Percentiles rank a stretch among this genome's conserved stretches.
These are phyloP conservation scores for Puccinia coronata DNA, from an alignment of 1,284 basidiomycete species.

Conservation along the genomic window DNA sequence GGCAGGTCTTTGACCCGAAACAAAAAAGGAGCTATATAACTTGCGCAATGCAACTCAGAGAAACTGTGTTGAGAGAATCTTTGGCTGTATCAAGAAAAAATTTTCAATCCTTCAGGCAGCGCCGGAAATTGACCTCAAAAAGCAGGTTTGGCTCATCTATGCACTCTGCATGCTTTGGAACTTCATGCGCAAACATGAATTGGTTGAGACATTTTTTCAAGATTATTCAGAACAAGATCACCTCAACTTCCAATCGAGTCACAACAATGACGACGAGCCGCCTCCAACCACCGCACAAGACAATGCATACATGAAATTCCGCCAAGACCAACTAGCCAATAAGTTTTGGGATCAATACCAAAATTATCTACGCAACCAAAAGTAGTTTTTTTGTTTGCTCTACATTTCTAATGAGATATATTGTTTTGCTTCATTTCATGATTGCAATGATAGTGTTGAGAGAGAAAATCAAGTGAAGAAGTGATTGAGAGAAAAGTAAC, in stretches of 20 bases:
- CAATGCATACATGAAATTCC: not conserved
- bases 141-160: not conserved
- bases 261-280: not conserved
- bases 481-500: not conserved
- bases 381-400: not conserved
- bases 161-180: not conserved
- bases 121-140: not conserved
- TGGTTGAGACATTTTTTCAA: not conserved
- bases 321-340: not conserved
- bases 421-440: not conserved
- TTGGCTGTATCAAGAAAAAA: not conserved
- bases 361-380: not conserved
- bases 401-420: not conserved
- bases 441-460: no score
- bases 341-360: not conserved
- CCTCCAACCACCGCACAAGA: not conserved
- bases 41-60: not conserved
- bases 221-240: not conserved
- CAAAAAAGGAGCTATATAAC: slow-evolving; percentile 1
- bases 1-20: no score
- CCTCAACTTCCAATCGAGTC: not conserved
- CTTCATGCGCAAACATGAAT: not conserved
- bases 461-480: not conserved
- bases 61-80: no score
- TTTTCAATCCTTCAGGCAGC: not conserved